These are phyloP conservation scores for Xylaria sp. DNA, from an alignment of 2,329 filamentous ascomycete species.

Conservation along the genomic window DNA sequence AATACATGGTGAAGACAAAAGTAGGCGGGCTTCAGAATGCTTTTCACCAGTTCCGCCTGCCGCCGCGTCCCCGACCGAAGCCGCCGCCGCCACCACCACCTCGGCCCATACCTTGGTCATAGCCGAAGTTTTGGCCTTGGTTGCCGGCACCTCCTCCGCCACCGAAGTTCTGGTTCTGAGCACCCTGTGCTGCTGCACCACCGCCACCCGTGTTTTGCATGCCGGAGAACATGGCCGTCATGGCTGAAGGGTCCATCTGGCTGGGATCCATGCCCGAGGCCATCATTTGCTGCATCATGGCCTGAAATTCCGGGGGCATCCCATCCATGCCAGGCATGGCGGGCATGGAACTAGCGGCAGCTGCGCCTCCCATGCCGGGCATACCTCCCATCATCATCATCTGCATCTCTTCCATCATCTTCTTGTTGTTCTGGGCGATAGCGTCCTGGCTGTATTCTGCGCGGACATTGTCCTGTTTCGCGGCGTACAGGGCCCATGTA, in stretches of 20 bases:
- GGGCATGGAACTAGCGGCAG: constrained; percentile 48
- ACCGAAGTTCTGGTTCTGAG: constrained; percentile 64
- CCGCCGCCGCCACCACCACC: constrained; percentile 45
- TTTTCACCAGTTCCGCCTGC: constrained; percentile 48
- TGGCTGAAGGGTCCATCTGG: constrained; percentile 71
- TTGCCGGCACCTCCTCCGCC: constrained; percentile 59
- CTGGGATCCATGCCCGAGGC: constrained; percentile 71
- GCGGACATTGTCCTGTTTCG: constrained; percentile 84
- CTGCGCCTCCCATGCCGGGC: constrained; percentile 53
- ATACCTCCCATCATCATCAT: constrained; percentile 73
- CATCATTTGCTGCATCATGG: constrained; percentile 79
- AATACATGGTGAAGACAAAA: background rate
- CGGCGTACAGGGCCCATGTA: constrained; percentile 93
- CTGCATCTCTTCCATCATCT: constrained; percentile 78
- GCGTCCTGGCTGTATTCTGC: constrained; percentile 78
- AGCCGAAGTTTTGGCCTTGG: constrained; percentile 62
- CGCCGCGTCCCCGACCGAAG: constrained; percentile 48
- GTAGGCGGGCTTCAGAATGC: background rate
- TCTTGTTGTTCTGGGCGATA: constrained; percentile 75
- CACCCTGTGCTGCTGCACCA: constrained; percentile 57
- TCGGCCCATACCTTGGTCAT: constrained; percentile 50
- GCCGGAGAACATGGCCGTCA: constrained; percentile 69
- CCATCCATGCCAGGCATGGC: constrained; percentile 69
- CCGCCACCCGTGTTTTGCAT: constrained; percentile 62
- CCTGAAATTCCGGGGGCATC: constrained; percentile 74